Percentiles rank a stretch among this genome's conserved stretches.
These are phyloP conservation scores for Oryza punctata DNA, from an alignment of 176 grass and related monocot genomes.

Conservation along the genomic window DNA sequence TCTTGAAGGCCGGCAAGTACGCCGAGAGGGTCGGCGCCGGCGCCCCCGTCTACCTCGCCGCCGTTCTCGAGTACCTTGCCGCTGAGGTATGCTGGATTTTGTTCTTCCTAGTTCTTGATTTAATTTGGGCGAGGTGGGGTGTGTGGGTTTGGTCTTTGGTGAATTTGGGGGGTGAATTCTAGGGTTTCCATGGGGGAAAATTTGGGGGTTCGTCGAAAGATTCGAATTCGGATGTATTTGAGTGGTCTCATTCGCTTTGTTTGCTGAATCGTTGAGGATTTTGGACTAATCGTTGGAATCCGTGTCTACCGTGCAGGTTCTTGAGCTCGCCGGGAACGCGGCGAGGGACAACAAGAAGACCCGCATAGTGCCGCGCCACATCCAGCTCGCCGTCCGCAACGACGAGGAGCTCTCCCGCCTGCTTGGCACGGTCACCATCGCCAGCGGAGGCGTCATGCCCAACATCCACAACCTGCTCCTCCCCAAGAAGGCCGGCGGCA, in stretches of 20 bases:
- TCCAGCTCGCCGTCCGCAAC: slow-evolving; percentile 93
- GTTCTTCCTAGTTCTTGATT: neutral
- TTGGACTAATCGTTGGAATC: neutral
- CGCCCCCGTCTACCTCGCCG: slow-evolving; percentile 91
- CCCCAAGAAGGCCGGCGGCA: slow-evolving; percentile 73
- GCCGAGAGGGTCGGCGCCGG: slow-evolving; percentile 96
- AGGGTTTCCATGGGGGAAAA: neutral
- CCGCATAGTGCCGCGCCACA: slow-evolving; percentile 95
- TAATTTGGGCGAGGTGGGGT: neutral
- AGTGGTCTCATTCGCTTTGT: neutral
- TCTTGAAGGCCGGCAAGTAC: slow-evolving; percentile 97
- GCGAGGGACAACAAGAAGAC: slow-evolving; percentile 99
- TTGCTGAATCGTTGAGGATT: neutral
- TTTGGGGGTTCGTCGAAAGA: rapidly evolving
- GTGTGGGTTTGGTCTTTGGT: neutral
- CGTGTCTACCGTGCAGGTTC: slow-evolving; percentile 37
- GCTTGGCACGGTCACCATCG: slow-evolving; percentile 91
- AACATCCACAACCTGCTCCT: slow-evolving; percentile 99
- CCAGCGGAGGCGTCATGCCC: slow-evolving; percentile 95
- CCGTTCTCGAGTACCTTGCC: slow-evolving; percentile 95
- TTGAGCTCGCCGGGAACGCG: slow-evolving; percentile 95
- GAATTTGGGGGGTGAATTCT: neutral
- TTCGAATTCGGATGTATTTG: neutral
- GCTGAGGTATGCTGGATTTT: slow-evolving; percentile 59
- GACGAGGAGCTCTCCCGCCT: slow-evolving; percentile 95